Evolutionary conservation across 306 rosid species (phyloP).

Genomic region (Citrullus colocynthis): DNA sequence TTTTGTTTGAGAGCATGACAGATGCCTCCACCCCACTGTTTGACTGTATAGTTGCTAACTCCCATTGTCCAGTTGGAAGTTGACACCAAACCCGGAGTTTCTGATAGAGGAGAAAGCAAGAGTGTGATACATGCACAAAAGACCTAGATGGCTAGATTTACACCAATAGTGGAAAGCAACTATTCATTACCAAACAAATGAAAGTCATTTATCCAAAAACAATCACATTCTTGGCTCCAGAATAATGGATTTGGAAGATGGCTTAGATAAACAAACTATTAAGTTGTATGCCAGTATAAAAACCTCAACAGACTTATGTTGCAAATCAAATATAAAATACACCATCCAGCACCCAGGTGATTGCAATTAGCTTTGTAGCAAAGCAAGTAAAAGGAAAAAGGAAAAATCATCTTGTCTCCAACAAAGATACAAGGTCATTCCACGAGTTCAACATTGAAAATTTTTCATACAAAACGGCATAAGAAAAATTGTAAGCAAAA

Average conservation of each 20-base stretch:
- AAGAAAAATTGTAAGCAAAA: neutral
- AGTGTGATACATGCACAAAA: neutral
- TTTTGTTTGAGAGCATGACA: slow-evolving; percentile 57
- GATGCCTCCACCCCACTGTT: slow-evolving; percentile 52
- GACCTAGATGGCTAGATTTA: neutral
- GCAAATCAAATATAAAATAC: slow-evolving; percentile 12
- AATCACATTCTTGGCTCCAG: neutral
- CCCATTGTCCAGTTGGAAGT: slow-evolving; percentile 64
- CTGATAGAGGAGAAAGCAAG: slow-evolving; percentile 32
- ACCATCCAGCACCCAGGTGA: neutral
- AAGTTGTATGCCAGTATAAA: neutral
- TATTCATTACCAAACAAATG: neutral
- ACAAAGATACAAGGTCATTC: neutral
- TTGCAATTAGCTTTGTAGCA: neutral
- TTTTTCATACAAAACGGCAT: neutral
- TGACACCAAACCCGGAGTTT: slow-evolving; percentile 89
- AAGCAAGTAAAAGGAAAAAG: neutral
- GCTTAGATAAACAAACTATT: neutral
- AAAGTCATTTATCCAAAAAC: neutral
- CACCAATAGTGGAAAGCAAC: neutral
- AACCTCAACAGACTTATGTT: neutral
- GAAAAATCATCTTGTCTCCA: neutral
- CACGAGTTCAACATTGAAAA: neutral
- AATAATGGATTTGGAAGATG: neutral
- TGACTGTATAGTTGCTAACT: slow-evolving; percentile 65